Conservation (phyloP, 257 asterid genomes). For the Jacaranda copaia region DNA sequence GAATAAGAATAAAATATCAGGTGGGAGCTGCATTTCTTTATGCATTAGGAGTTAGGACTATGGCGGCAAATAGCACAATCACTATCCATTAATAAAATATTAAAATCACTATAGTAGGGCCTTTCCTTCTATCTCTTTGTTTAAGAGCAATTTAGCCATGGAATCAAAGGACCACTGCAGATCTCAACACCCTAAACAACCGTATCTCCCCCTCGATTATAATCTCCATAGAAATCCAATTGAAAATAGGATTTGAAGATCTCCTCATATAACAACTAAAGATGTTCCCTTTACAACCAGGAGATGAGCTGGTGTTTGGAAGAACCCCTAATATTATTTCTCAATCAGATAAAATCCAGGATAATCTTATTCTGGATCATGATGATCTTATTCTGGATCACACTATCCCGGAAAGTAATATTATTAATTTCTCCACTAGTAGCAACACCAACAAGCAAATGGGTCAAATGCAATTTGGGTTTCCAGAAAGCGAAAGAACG, state of each 20-base stretch:
- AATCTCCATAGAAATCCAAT: conserved; percentile 9
- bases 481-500: background rate
- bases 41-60: no score
- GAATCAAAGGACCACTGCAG: conserved; percentile 11
- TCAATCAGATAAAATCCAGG: conserved; percentile 9
- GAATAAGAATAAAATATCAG: no score
- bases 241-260: conserved; percentile 21
- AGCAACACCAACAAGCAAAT: background rate
- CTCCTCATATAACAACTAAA: background rate
- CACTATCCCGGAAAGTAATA: background rate
- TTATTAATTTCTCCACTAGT: conserved; percentile 24
- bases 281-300: conserved; percentile 46
- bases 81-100: background rate
- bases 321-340: conserved; percentile 22
- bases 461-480: background rate
- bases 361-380: conserved; percentile 1
- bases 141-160: background rate
- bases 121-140: background rate
- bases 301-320: conserved; percentile 38
- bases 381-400: background rate
- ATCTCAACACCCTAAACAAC: conserved; percentile 40
- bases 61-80: background rate
- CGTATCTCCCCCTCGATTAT: conserved; percentile 27
- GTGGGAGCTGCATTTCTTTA: no score
- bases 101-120: conserved; percentile 8